phyloP scores from a whole-genome alignment of 2,329 filamentous ascomycete species.

The Metarhizium rileyi region DNA sequence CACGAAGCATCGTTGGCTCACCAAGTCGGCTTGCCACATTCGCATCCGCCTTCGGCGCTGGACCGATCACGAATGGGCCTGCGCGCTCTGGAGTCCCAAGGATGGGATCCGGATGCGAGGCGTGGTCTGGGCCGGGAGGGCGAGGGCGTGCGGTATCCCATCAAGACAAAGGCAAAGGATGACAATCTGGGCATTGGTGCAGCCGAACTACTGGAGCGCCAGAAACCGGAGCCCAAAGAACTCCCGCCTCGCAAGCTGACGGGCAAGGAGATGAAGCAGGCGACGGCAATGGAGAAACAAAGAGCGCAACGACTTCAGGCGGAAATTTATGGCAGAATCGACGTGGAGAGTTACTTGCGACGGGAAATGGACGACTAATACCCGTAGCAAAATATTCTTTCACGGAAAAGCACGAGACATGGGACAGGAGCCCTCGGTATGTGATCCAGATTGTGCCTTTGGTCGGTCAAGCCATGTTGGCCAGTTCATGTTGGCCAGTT shows the following conservation, averaged over 20 bases:
- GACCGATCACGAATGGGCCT: conserved; percentile 63
- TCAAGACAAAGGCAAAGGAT: conserved; percentile 63
- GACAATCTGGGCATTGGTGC: conserved; percentile 67
- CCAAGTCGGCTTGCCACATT: conserved; percentile 59
- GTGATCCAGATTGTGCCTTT: too few relatives aligned
- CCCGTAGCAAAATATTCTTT: background rate
- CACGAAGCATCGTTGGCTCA: conserved; percentile 60
- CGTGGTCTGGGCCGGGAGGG: conserved; percentile 61
- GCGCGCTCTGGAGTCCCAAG: conserved; percentile 53
- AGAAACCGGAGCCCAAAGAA: conserved; percentile 32
- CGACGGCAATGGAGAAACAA: conserved; percentile 39
- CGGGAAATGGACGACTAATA: conserved; percentile 16
- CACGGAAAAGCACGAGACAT: too few relatives aligned
- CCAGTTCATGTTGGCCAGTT: too few relatives aligned
- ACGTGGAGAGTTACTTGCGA: conserved; percentile 66
- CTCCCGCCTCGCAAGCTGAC: conserved; percentile 49
- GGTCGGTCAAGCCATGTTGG: too few relatives aligned
- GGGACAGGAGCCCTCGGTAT: too few relatives aligned
- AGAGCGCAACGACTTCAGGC: conserved; percentile 54
- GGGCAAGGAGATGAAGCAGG: conserved; percentile 39
- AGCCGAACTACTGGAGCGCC: conserved; percentile 13
- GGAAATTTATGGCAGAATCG: conserved; percentile 66
- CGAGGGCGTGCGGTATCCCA: conserved; percentile 64
- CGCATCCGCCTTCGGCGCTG: conserved; percentile 61
- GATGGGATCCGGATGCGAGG: conserved; percentile 67